Conservation (phyloP, 805 yeast species). For the Ogataea naganishii region DNA sequence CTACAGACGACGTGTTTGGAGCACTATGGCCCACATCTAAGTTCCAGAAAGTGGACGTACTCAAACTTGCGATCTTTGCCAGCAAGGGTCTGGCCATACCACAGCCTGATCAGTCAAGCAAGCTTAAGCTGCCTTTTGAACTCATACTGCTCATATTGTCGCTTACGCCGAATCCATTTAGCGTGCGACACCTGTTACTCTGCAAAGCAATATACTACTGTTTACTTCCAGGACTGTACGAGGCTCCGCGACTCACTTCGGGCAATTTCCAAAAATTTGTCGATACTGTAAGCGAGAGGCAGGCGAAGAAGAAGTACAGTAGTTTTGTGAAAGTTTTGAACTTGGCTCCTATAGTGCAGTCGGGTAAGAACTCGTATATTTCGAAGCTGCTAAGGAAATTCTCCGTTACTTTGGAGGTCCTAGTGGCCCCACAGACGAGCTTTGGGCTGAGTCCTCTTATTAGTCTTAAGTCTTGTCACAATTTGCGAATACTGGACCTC, state of each 20-base stretch:
- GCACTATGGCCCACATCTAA: constrained; percentile 39
- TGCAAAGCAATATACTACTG: constrained; percentile 51
- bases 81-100: constrained; percentile 17
- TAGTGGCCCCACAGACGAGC: constrained; percentile 90
- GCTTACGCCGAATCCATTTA: constrained; percentile 23
- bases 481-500: constrained; percentile 60
- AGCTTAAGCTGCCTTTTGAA: constrained; percentile 38
- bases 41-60: constrained; percentile 42
- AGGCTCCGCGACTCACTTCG: constrained; percentile 52
- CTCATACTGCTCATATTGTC: constrained; percentile 32
- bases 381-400: constrained; percentile 78
- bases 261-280: constrained; percentile 68
- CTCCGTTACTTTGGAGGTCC: constrained; percentile 50
- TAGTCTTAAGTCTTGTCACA: constrained; percentile 65
- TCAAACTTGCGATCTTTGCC: constrained; percentile 20
- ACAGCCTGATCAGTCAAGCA: constrained; percentile 13
- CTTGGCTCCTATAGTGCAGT: constrained; percentile 71
- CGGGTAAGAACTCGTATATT: constrained; percentile 86
- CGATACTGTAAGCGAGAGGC: constrained; percentile 44
- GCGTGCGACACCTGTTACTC: constrained; percentile 48
- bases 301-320: constrained; percentile 44
- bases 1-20: constrained; percentile 9
- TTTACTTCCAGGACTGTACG: constrained; percentile 59
- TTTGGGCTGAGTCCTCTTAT: constrained; percentile 87
- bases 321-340: constrained; percentile 58